Conservation (phyloP, 352 stramenopile species). For the Phytophthora kernoviae region DNA sequence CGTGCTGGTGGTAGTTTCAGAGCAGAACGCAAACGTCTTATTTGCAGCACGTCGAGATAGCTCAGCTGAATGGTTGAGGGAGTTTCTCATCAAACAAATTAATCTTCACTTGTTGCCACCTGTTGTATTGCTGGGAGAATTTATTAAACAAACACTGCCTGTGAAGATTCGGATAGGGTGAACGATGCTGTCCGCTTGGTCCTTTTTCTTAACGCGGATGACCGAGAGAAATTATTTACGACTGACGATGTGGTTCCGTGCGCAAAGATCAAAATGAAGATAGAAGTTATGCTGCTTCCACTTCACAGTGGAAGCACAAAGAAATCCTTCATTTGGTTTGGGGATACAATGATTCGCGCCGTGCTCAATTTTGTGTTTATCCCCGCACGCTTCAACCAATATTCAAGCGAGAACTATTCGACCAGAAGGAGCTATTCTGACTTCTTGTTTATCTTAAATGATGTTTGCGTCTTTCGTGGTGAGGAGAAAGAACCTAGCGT, state of each 20-base stretch:
- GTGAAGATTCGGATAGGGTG: constrained; percentile 16
- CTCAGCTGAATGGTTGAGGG: not conserved
- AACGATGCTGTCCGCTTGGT: not conserved
- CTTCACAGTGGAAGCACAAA: constrained; percentile 5
- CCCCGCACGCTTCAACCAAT: constrained; percentile 12
- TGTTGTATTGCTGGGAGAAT: constrained; percentile 9
- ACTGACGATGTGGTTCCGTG: constrained; percentile 8
- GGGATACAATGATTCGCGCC: constrained; percentile 15
- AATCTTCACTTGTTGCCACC: constrained; percentile 1
- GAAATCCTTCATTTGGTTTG: constrained; percentile 10
- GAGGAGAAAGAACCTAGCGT: constrained; percentile 17
- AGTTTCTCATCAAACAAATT: constrained; percentile 1
- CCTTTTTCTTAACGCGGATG: constrained; percentile 3
- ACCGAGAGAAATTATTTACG: constrained; percentile 15
- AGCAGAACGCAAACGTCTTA: too few species aligned
- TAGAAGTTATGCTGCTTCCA: constrained; percentile 5
- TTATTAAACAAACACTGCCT: constrained; percentile 10
- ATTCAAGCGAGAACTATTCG: constrained; percentile 8
- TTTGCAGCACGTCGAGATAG: not conserved
- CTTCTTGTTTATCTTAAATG: constrained; percentile 20
- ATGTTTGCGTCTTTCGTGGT: constrained; percentile 24
- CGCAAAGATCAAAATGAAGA: constrained; percentile 7
- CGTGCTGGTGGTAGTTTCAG: too few species aligned
- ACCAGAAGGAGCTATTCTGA: constrained; percentile 9
- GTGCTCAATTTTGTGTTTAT: constrained; percentile 18